Percentiles rank a stretch among this genome's conserved stretches.
Evolutionary conservation across 2,329 filamentous ascomycete species (phyloP).

Genomic region (Colletotrichum higginsianum): DNA sequence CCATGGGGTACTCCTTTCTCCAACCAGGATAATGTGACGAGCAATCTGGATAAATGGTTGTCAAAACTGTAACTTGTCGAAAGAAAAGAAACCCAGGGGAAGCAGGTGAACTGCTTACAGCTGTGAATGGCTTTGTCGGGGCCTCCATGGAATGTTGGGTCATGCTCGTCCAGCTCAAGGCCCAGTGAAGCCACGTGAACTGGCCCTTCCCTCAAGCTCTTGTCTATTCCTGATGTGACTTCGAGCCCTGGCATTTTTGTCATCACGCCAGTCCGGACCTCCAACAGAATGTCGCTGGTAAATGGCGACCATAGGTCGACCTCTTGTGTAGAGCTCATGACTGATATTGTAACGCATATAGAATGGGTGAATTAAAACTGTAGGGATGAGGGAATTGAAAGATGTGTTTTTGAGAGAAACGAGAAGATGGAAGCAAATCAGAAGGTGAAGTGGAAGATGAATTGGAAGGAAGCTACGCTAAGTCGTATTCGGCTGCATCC

Average conservation of each 20-base stretch:
- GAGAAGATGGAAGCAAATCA: background rate
- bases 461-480: background rate
- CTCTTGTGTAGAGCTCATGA: constrained; percentile 41
- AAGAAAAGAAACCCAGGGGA: background rate
- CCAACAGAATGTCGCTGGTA: constrained; percentile 64
- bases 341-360: background rate
- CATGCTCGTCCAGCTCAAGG: constrained; percentile 73
- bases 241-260: constrained; percentile 67
- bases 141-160: constrained; percentile 73
- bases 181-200: constrained; percentile 65
- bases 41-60: constrained; percentile 62
- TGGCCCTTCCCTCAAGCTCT: constrained; percentile 59
- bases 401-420: background rate
- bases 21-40: constrained; percentile 71
- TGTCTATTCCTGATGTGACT: constrained; percentile 71
- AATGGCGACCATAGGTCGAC: constrained; percentile 60
- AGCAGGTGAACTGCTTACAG: constrained; percentile 56
- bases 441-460: too few species aligned
- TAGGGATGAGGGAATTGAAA: background rate
- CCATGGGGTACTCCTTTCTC: constrained; percentile 66
- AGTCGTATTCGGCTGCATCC: background rate
- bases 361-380: too few species aligned
- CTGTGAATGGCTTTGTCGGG: constrained; percentile 75
- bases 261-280: constrained; percentile 71
- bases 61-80: background rate